Evolutionary conservation across 768 basidiomycete species (phyloP).

Genomic region (Strobilomyces dryophilus): DNA sequence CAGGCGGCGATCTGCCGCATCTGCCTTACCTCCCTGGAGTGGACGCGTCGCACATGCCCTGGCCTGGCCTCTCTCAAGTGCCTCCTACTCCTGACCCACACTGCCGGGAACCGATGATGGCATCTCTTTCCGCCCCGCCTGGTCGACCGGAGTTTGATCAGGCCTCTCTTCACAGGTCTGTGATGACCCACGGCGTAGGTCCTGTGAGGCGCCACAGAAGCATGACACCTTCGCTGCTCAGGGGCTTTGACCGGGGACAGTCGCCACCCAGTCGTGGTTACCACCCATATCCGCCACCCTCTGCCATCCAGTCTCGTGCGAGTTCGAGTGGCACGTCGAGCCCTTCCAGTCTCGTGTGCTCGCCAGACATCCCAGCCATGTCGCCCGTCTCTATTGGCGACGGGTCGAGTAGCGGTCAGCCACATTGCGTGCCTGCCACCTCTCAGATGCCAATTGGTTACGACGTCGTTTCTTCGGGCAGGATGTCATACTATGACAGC

Average conservation of each 20-base stretch:
- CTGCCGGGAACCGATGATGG: slow-evolving; percentile 43
- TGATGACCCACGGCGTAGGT: slow-evolving; percentile 37
- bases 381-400: slow-evolving; percentile 18
- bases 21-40: slow-evolving; percentile 18
- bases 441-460: slow-evolving; percentile 20
- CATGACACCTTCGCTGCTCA: slow-evolving; percentile 65
- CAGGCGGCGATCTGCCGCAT: slow-evolving; percentile 18
- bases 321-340: slow-evolving; percentile 28
- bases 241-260: slow-evolving; percentile 47
- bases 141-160: slow-evolving; percentile 65
- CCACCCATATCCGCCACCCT: slow-evolving; percentile 48
- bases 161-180: slow-evolving; percentile 24
- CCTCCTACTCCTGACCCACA: slow-evolving; percentile 20
- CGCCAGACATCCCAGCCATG: slow-evolving; percentile 26
- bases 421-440: slow-evolving; percentile 21
- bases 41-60: slow-evolving; percentile 24
- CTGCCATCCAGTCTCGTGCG: slow-evolving; percentile 25
- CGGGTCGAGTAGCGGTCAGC: slow-evolving; percentile 7
- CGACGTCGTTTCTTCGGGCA: slow-evolving; percentile 22
- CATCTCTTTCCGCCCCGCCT: slow-evolving; percentile 54
- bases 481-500: slow-evolving; percentile 27
- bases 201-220: slow-evolving; percentile 69
- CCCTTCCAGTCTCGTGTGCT: slow-evolving; percentile 26
- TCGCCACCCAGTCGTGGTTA: slow-evolving; percentile 48
- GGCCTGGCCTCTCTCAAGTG: slow-evolving; percentile 19